phyloP scores from a whole-genome alignment of 345 rosid species.

The Eucalyptus coolabah region DNA sequence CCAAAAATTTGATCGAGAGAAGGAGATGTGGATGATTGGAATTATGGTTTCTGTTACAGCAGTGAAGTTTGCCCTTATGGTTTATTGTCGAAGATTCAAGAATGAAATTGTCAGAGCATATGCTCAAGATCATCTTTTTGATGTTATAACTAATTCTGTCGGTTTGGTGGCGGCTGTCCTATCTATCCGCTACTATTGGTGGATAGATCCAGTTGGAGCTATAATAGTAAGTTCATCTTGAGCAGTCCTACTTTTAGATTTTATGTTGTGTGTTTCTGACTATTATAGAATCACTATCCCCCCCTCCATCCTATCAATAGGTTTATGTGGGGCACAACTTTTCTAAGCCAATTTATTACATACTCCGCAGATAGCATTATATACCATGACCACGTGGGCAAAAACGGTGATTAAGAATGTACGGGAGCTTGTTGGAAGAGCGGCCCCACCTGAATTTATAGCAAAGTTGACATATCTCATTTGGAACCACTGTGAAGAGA shows the following conservation, averaged over 20 bases:
- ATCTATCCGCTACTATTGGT: slow-evolving; percentile 14
- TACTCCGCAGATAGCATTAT: slow-evolving; percentile 13
- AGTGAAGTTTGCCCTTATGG: neutral
- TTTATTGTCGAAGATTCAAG: neutral
- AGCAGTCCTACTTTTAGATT: neutral
- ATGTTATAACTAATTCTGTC: neutral
- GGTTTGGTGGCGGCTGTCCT: neutral
- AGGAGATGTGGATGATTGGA: slow-evolving; percentile 1
- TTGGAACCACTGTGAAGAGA: slow-evolving; percentile 71
- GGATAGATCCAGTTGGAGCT: slow-evolving; percentile 22
- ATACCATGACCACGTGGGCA: slow-evolving; percentile 66
- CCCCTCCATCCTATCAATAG: neutral
- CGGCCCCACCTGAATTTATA: slow-evolving; percentile 72
- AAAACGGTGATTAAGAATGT: slow-evolving; percentile 71
- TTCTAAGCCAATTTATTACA: neutral
- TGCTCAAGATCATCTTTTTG: neutral
- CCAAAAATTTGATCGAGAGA: neutral
- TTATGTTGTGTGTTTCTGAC: neutral
- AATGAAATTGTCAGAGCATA: neutral
- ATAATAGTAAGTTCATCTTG: neutral
- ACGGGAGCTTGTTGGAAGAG: slow-evolving; percentile 48
- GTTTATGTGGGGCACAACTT: neutral
- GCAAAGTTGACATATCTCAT: slow-evolving; percentile 47
- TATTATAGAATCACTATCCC: neutral
- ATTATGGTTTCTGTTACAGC: neutral